phyloP scores from a whole-genome alignment of 169 alveolate species.

The Eimeria sp. region DNA sequence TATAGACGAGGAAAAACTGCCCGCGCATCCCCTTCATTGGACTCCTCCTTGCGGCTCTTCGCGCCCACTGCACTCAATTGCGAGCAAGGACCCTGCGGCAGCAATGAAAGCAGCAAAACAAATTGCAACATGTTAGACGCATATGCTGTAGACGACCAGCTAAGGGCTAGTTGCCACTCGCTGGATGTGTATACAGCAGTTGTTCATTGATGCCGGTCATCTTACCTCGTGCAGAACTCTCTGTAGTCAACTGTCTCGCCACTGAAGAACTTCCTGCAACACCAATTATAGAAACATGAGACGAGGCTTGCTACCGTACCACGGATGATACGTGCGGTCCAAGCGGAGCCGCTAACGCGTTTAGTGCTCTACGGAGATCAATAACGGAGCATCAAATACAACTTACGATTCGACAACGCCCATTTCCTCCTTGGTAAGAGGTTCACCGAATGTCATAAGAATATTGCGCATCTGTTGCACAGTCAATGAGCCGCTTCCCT shows the following conservation, averaged over 20 bases:
- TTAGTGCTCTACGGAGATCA: background rate
- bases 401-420: constrained; percentile 83
- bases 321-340: too few species aligned
- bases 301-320: too few species aligned
- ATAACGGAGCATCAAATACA: background rate
- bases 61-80: background rate
- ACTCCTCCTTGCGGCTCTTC: background rate
- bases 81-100: constrained; percentile 51
- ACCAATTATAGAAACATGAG: background rate
- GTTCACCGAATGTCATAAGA: constrained; percentile 88
- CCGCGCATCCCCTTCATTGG: background rate
- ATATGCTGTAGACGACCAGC: background rate
- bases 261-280: constrained; percentile 41
- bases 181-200: background rate
- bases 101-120: background rate
- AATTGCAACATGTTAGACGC: background rate
- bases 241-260: constrained; percentile 41
- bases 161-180: too few species aligned
- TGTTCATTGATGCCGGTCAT: background rate
- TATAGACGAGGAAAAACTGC: background rate
- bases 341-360: too few species aligned
- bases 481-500: constrained; percentile 84
- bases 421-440: constrained; percentile 86
- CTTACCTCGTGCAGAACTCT: constrained; percentile 65
- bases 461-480: constrained; percentile 87